Percentiles rank a stretch among this genome's conserved stretches.
Conservation (phyloP, 2,329 filamentous ascomycete genomes). For the Exophiala calicioides region DNA sequence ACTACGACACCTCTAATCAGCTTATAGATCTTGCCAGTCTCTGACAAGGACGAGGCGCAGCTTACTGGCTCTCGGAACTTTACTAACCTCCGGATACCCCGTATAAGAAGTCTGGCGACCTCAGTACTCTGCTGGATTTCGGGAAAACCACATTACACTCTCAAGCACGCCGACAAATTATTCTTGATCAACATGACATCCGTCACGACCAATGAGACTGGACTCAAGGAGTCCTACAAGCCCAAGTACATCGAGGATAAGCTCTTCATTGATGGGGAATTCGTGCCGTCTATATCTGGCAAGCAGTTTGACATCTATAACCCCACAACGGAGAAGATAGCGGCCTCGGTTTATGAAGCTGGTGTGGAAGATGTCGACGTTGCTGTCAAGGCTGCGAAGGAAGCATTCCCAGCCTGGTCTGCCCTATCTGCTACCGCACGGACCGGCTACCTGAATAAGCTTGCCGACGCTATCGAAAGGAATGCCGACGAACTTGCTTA, state of each 20-base stretch:
- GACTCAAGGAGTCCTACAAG: no score
- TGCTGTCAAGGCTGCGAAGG: constrained; percentile 41
- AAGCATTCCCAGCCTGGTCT: constrained; percentile 42
- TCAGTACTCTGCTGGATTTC: no score
- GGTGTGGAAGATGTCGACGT: constrained; percentile 37
- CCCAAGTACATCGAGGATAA: constrained; percentile 34
- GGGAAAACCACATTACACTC: no score
- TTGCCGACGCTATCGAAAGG: constrained; percentile 37
- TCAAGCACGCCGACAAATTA: no score
- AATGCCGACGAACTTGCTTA: constrained; percentile 36
- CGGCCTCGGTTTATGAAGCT: constrained; percentile 37
- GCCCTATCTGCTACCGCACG: constrained; percentile 38
- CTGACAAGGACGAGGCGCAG: no score
- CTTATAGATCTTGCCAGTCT: no score
- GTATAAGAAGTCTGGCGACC: no score
- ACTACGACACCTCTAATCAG: no score
- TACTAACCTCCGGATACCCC: no score
- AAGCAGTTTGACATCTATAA: constrained; percentile 37
- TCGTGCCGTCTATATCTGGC: constrained; percentile 32
- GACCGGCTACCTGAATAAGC: constrained; percentile 37
- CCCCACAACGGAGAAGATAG: constrained; percentile 34
- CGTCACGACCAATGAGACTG: no score
- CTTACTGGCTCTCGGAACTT: no score
- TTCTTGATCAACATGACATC: no score
- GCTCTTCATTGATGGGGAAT: constrained; percentile 40